Base-by-base conservation (phyloP, 176 grass and related monocot genomes). In the Phragmites australis region DNA sequence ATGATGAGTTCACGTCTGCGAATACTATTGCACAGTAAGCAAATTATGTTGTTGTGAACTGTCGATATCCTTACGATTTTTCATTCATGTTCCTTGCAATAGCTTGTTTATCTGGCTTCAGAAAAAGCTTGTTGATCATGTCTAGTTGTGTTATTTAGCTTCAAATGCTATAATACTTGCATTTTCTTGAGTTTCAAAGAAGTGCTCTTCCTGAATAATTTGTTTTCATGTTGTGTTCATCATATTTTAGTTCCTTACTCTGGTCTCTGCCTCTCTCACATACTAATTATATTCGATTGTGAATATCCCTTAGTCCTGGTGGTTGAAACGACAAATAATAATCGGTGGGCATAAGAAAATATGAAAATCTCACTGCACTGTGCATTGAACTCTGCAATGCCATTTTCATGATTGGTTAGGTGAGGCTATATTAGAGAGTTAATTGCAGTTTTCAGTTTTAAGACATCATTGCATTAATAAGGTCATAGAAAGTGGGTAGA, bases 231-330 rank as follows among this genome's bases (percentile, higher is more conserved):
- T 56, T 21, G n/a, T 57, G 7, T 55, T 40, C 21, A 3, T 72
- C 52, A 59, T 69, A 59, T 41, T 41, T n/a, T 6, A 49, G 14
- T 59, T 60, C 75, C 29, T 74, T 56, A 22, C 18, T 61, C 66
- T 69, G 58, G 29, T 75, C 74, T 19, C 31, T 3, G n/a, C 45
- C 2, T 75, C n/a, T 64, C 8, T 65, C 16, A 29, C 43, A 46
- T 75, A 34, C 12, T 69, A 10, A 31, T 54, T 84, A 45, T 75
- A 29, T 61, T 21, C 72, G 34, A 58, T 81, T 62, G 31, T 60
- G 26, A 43, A 68, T 8, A 59, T 31, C 19, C 14, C 21, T 11
- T 31, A 78, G n/a, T 53, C 21, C 3, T 73, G 56, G 50, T 56
- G 25, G 32, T 30, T 40, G 4, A 15, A 41, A 17, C 22, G 6